Base-by-base conservation (phyloP, 768 basidiomycete species). In the Coprinellus micaceus region DNA sequence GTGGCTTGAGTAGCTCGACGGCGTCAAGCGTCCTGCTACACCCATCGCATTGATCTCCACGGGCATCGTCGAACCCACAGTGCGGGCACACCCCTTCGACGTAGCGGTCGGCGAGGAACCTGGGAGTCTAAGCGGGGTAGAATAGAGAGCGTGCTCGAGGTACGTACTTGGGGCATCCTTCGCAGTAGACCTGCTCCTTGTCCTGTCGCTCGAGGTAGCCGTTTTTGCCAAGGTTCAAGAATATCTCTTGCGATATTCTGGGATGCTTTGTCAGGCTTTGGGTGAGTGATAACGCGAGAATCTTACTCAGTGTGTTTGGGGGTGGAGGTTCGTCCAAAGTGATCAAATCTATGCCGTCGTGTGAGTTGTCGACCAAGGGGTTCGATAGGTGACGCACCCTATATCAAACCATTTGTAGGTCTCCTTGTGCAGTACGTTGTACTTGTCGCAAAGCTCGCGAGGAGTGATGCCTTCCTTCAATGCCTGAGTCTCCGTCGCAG, bases 381-480 rank as follows among this genome's bases (percentile, higher is more conserved):
- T 15, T 25, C 52, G 13, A n/a, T n/a, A 21, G 6, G 2, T 26
- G 19, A 61, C 81, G 54, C 69, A 89, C 91, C 89, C 89, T 48
- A 99, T 91, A 60, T 98, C 89, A 73, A 98, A 99, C 97, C 97
- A 98, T 65, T 92, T 81, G 73, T 98, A 99, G 4, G 94, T 93
- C 61, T 93, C 91, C 60, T 84, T 86, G 61, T 98, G 97, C 15
- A 98, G 76, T 17, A 79, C 77, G 64, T 95, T 75, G 69, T 98
- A 98, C 73, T 95, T 94, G 71, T 94, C 90, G 69, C 94, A 97
- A 1, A 98, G 77, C 62, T 86, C 82, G 58, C 76, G 77, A 0
- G 94, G 89, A 11, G 89, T 84, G 37, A 94, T 69, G 0, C 86
- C 84, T 67, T 96, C 93, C 66, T 94, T 93, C 57, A 93, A 70